Evolutionary conservation across 2,329 filamentous ascomycete species (phyloP), one percentile per base, ranked within the genome.

Genomic region (Helminthosporium solani): DNA sequence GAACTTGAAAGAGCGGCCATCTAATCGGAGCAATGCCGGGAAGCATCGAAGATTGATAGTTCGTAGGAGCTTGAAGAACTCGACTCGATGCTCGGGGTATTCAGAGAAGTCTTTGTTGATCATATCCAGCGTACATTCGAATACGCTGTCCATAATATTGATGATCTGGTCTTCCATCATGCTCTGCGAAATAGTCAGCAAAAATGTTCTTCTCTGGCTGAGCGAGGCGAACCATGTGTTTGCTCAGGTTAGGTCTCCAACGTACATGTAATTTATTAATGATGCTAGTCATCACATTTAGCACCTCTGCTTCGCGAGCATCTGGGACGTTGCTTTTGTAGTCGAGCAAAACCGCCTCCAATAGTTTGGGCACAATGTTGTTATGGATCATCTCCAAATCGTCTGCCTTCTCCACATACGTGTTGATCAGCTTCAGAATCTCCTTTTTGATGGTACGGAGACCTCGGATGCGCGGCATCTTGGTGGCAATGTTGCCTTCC

Each of bases 21-120:
- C 92, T 27, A 99, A 84, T 73, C 95, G 95, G 56, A 99, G 80
- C 18, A 99, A 81, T 1, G 94, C 87, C 38, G 90, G 90, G 84
- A 99, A 99, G 73, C 94, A 99, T 70, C 95, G 90, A 38, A 97
- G 76, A 72, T 99, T 99, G 75, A 99, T 97, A 12, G 92, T 89
- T 58, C 95, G 83, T 30, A 99, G 80, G 19, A 99, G 82, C 73
- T 96, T 96, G 81, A 99, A 99, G 73, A 99, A 99, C 71, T 97
- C 92, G n/a, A 99, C 94, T 47, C 95, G 87, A 69, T 99, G 94
- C 71, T 99, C 94, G 0, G 94, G 94, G 71, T 95, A 99, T 68
- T 99, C 94, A 37, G 95, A 96, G 73, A 99, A 99, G 73, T 99
- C 94, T 76, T 99, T 99, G 82, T 97, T 99, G 76, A 99, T 99